Evolutionary conservation across 2,329 filamentous ascomycete species (phyloP).

Genomic region (Neurospora sp.): DNA sequence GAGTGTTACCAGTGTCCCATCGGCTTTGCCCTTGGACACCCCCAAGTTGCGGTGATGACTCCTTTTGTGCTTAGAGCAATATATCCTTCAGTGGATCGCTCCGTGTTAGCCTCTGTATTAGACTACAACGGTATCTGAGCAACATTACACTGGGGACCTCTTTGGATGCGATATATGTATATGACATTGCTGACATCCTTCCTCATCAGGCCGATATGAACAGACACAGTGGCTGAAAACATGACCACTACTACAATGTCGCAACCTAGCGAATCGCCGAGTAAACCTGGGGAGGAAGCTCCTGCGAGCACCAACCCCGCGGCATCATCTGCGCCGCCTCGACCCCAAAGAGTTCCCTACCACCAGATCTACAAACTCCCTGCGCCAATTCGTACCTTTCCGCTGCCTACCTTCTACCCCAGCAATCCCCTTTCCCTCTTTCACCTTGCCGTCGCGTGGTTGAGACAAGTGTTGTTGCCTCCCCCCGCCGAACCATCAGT

Average conservation of each 20-base stretch:
- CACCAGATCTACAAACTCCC: constrained; percentile 75
- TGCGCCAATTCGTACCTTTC: constrained; percentile 70
- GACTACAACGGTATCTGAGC: constrained; percentile 99
- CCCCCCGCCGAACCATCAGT: constrained; percentile 54
- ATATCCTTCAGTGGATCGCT: constrained; percentile 45
- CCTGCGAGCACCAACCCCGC: constrained; percentile 4
- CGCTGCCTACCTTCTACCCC: constrained; percentile 79
- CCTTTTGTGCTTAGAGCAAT: constrained; percentile 45
- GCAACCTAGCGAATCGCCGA: constrained; percentile 1
- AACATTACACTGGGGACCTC: constrained; percentile 1
- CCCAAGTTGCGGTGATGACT: constrained; percentile 50
- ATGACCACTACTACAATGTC: constrained; percentile 7
- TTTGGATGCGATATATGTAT: background rate
- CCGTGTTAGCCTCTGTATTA: constrained; percentile 57
- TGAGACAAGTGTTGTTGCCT: constrained; percentile 61
- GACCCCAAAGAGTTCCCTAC: constrained; percentile 24
- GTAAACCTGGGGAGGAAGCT: background rate
- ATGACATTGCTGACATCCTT: constrained; percentile 8
- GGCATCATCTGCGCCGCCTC: constrained; percentile 6
- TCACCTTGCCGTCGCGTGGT: constrained; percentile 67
- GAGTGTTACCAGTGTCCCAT: constrained; percentile 4
- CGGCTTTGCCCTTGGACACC: background rate
- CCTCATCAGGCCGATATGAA: constrained; percentile 38
- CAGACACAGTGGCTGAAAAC: constrained; percentile 34
- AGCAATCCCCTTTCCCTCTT: constrained; percentile 86